These are phyloP conservation scores for Gymnopus androsaceus DNA, from an alignment of 1,284 basidiomycete genomes.

Conservation along the genomic window DNA sequence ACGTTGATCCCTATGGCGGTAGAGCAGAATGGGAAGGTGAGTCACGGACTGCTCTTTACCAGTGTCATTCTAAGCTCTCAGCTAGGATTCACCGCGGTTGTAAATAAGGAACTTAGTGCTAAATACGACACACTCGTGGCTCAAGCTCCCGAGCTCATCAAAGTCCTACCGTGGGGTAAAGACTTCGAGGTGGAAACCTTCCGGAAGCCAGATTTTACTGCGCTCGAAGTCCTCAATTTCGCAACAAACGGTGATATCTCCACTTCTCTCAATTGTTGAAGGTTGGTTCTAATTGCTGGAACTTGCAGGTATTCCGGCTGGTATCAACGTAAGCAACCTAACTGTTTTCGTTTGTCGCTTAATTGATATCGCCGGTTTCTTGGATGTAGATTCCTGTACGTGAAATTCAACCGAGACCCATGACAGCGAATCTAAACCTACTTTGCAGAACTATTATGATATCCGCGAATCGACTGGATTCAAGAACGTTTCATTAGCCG, in stretches of 20 bases:
- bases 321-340: constrained; percentile 65
- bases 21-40: constrained; percentile 86
- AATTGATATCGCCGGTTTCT: constrained; percentile 1
- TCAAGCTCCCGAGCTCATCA: constrained; percentile 74
- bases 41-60: constrained; percentile 2
- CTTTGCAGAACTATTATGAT: constrained; percentile 70
- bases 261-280: background rate
- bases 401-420: constrained; percentile 5
- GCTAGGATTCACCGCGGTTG: constrained; percentile 87
- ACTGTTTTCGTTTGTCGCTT: background rate
- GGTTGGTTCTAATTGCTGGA: background rate
- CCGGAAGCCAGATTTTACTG: constrained; percentile 85
- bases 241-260: constrained; percentile 65
- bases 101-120: constrained; percentile 78
- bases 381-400: constrained; percentile 62
- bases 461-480: constrained; percentile 79
- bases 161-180: constrained; percentile 80
- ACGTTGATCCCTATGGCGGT: constrained; percentile 82
- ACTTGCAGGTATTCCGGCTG: constrained; percentile 70
- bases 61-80: constrained; percentile 28
- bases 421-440: background rate
- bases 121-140: constrained; percentile 81
- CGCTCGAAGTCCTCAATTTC: constrained; percentile 77
- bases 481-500: constrained; percentile 80
- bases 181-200: constrained; percentile 84